phyloP scores from a whole-genome alignment of 75 land plant species.

The Sequoia sempervirens region DNA sequence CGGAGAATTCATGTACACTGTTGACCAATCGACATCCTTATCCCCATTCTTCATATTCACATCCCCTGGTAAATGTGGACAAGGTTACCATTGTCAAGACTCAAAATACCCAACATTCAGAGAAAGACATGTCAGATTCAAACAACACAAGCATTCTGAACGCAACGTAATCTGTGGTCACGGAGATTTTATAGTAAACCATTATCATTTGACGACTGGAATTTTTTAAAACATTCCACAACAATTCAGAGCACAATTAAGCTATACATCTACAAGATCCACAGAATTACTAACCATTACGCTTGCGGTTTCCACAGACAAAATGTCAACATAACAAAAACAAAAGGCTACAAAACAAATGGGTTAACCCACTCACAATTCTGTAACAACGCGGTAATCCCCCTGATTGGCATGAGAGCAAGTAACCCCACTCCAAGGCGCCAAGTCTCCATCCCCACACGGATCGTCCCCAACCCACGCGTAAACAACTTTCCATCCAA shows the following conservation, averaged over 20 bases:
- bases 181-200: not conserved
- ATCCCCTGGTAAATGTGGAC: not conserved
- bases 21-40: not conserved
- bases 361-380: slow-evolving; percentile 46
- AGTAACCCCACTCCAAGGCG: slow-evolving; percentile 90
- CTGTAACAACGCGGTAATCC: slow-evolving; percentile 85
- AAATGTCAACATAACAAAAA: not conserved
- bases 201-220: not conserved
- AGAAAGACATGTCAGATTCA: not conserved
- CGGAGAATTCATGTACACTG: not conserved
- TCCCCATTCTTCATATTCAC: not conserved
- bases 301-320: not conserved
- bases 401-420: slow-evolving; percentile 58
- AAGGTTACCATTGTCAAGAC: not conserved
- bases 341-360: not conserved
- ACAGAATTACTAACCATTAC: not conserved
- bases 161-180: not conserved
- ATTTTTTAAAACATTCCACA: not conserved
- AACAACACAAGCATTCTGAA: not conserved
- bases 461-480: slow-evolving; percentile 96
- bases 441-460: slow-evolving; percentile 86
- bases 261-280: not conserved
- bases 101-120: not conserved
- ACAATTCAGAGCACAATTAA: not conserved
- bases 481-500: slow-evolving; percentile 93